Base-by-base conservation (phyloP, 2,329 filamentous ascomycete species). In the Monilinia aucupariae region DNA sequence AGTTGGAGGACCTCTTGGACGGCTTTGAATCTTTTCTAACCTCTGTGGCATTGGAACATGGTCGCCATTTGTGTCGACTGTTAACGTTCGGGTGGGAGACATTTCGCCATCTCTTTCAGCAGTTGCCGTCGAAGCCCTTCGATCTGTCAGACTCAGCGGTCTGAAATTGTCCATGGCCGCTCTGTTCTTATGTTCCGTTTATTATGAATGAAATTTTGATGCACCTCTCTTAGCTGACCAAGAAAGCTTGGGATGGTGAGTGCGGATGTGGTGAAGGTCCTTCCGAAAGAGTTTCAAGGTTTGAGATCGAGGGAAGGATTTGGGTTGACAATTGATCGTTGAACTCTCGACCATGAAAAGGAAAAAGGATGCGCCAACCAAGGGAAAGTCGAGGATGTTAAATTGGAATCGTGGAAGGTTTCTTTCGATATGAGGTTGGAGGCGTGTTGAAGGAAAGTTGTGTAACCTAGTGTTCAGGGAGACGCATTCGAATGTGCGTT, bases 1-100 rank as follows among this genome's bases (percentile, higher is more conserved):
- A 2, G 85, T 88, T 25, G 85, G 85, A 8, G 85, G 85, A 0
- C 85, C 85, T 73, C 84, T 76, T 68, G 83, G 76, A 9, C 78
- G 74, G 43, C 77, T 74, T 68, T 82, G 80, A 3, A 82, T 77
- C 75, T 87, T 87, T 62, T 84, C 82, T 67, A 82, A 75, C 64
- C 78, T 76, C 45, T 79, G 77, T 1, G 68, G 69, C 45, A 73
- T 62, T 49, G 70, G 68, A 17, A 66, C 68, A 64, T 66, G 68
- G 43, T 77, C 76, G n/a, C 70, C 78, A 56, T 77, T 77, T 47
- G 72, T 80, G 59, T 79, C 77, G 66, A 87, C 77, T 20, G 79
- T 80, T 67, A 87, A 73, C 32, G 68, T 65, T 59, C 71, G 67
- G 7, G 70, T 74, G 5, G 72, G 71, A 43, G 73, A 73, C 5